These are phyloP conservation scores for Candida wancherniae DNA, from an alignment of 805 yeast species.

Conservation along the genomic window DNA sequence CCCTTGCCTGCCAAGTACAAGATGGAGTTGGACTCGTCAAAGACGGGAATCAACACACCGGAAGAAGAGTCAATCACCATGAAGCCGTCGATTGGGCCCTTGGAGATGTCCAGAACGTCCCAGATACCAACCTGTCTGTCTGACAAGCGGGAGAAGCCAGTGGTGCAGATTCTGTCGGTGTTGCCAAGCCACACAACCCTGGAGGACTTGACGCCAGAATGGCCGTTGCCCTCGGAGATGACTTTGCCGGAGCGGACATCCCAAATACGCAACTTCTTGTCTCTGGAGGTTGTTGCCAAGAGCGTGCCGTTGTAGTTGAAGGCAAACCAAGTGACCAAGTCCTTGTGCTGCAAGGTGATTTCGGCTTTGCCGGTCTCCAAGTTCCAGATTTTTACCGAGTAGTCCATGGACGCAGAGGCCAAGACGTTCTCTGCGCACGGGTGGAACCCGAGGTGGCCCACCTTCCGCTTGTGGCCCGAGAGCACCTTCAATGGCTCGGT, in stretches of 20 bases:
- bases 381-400: conserved; percentile 90
- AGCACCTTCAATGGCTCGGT: conserved; percentile 61
- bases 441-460: conserved; percentile 86
- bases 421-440: conserved; percentile 84
- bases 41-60: conserved; percentile 90
- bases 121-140: conserved; percentile 95
- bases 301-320: conserved; percentile 87
- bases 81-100: conserved; percentile 89
- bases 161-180: conserved; percentile 77
- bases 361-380: conserved; percentile 66
- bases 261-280: conserved; percentile 88
- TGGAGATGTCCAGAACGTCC: conserved; percentile 69
- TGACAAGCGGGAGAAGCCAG: conserved; percentile 88
- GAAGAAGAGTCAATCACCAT: conserved; percentile 83
- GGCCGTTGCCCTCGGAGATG: conserved; percentile 82
- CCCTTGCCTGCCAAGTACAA: conserved; percentile 94
- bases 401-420: conserved; percentile 88
- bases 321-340: conserved; percentile 86
- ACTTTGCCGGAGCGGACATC: conserved; percentile 73
- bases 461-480: conserved; percentile 87
- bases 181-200: conserved; percentile 91
- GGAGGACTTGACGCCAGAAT: conserved; percentile 86
- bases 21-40: conserved; percentile 73
- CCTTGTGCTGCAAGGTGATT: conserved; percentile 77
- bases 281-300: conserved; percentile 86